A percentile compares a stretch with the other conserved stretches of the same genome.
phyloP scores from a whole-genome alignment of 1,139 yeast species.

The Sugiyamaella novakii region DNA sequence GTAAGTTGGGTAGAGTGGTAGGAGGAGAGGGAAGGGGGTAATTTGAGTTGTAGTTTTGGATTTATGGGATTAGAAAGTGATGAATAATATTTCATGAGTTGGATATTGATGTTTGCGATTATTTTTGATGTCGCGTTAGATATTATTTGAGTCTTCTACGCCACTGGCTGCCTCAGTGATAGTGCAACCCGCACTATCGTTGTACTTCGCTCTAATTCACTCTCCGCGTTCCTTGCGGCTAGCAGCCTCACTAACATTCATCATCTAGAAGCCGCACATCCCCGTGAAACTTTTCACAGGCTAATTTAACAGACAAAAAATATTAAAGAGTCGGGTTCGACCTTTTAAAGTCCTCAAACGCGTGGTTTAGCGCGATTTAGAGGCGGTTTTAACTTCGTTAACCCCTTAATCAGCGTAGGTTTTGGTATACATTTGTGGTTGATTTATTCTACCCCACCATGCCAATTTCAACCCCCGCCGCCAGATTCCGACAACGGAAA shows the following conservation, averaged over 20 bases:
- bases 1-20: not conserved
- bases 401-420: too few species aligned
- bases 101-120: too few species aligned
- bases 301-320: not conserved
- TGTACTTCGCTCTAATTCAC: too few species aligned
- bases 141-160: too few species aligned
- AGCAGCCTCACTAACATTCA: not conserved
- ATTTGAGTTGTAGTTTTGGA: not conserved
- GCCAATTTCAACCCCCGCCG: slow-evolving; percentile 37
- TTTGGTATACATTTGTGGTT: too few species aligned
- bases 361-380: slow-evolving; percentile 1
- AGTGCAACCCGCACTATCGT: too few species aligned
- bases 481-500: slow-evolving; percentile 86
- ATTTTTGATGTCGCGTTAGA: too few species aligned
- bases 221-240: too few species aligned
- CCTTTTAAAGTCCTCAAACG: slow-evolving; percentile 3
- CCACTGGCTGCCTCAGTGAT: too few species aligned
- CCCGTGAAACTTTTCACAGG: slow-evolving; percentile 6
- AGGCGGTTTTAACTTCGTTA: not conserved
- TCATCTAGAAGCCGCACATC: not conserved
- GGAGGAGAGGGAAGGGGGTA: slow-evolving; percentile 2
- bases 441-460: too few species aligned
- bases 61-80: not conserved
- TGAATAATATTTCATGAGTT: too few species aligned
- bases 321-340: not conserved